A percentile compares a stretch with the other conserved stretches of the same genome.
These are phyloP conservation scores for Apiotrichum laibachii DNA, from an alignment of 1,284 basidiomycete genomes.

Conservation along the genomic window DNA sequence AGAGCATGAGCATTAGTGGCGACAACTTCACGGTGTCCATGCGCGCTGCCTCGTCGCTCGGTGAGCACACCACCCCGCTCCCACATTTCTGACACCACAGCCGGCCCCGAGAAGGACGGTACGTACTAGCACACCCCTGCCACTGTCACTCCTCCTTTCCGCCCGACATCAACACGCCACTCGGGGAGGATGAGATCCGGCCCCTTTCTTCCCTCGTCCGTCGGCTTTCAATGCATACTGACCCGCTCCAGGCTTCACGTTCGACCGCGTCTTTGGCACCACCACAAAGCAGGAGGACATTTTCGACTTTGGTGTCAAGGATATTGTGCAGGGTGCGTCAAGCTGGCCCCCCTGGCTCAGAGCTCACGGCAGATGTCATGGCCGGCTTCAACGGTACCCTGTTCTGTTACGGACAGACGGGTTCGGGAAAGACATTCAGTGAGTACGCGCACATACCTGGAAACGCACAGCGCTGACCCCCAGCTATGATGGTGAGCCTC, in stretches of 20 bases:
- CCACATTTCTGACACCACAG: constrained; percentile 24
- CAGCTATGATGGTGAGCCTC: constrained; percentile 77
- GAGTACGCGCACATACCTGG: constrained; percentile 18
- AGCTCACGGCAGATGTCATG: constrained; percentile 72
- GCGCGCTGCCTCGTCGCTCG: constrained; percentile 65
- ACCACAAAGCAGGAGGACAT: constrained; percentile 88
- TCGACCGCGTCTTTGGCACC: constrained; percentile 96
- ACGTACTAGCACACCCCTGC: constrained; percentile 6
- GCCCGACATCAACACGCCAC: too few species aligned
- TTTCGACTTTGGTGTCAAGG: constrained; percentile 98
- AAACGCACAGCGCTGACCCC: constrained; percentile 12
- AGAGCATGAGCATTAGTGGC: constrained; percentile 78
- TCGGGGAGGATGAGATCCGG: too few species aligned
- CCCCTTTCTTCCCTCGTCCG: too few species aligned
- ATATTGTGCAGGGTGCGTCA: constrained; percentile 53
- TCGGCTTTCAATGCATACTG: constrained; percentile 4
- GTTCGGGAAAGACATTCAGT: constrained; percentile 87
- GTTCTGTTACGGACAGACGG: constrained; percentile 98
- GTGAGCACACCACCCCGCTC: constrained; percentile 53
- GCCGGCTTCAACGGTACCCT: constrained; percentile 98
- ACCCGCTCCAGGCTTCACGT: constrained; percentile 71
- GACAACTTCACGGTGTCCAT: constrained; percentile 77
- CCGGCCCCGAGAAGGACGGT: constrained; percentile 52
- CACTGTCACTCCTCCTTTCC: background rate
- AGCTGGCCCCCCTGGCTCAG: background rate